phyloP scores from a whole-genome alignment of 192 early-diverging fungal genomes.

The Allomyces javanicus region DNA sequence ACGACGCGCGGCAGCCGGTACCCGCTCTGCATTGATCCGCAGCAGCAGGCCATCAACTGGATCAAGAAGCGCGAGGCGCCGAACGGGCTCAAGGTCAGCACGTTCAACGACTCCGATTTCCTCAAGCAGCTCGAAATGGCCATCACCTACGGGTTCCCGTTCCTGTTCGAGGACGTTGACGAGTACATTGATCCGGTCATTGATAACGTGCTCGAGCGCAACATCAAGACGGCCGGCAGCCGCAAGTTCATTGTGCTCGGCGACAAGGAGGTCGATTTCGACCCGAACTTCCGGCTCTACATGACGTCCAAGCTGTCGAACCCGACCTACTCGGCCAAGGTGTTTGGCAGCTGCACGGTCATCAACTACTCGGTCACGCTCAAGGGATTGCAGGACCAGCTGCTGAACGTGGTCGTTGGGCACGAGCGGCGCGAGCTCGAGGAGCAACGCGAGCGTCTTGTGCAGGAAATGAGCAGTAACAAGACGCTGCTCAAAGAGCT shows the following conservation, averaged over 20 bases:
- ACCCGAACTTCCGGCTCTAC: constrained; percentile 85
- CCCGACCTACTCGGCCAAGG: constrained; percentile 81
- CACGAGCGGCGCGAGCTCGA: constrained; percentile 92
- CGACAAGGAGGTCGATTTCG: constrained; percentile 95
- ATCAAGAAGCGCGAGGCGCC: constrained; percentile 65
- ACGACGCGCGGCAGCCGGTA: constrained; percentile 84
- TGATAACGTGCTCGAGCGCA: constrained; percentile 92
- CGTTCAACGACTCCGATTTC: constrained; percentile 93
- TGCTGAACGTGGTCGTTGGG: constrained; percentile 85
- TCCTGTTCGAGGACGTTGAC: constrained; percentile 84
- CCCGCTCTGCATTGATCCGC: constrained; percentile 92
- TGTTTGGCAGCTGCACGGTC: constrained; percentile 91
- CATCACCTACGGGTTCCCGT: constrained; percentile 90
- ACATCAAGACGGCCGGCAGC: constrained; percentile 84
- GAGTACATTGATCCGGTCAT: constrained; percentile 94
- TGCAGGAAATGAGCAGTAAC: constrained; percentile 91
- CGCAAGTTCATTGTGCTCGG: constrained; percentile 86
- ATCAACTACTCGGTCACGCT: constrained; percentile 98
- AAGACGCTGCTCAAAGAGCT: constrained; percentile 75
- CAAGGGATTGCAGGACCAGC: constrained; percentile 88
- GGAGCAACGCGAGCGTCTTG: constrained; percentile 66
- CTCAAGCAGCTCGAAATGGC: constrained; percentile 94
- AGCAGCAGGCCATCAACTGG: constrained; percentile 81
- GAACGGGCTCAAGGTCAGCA: constrained; percentile 75
- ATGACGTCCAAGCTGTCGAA: constrained; percentile 84